These are phyloP conservation scores for Corynascus novoguineensis DNA, from an alignment of 495 filamentous ascomycete species.

Conservation along the genomic window DNA sequence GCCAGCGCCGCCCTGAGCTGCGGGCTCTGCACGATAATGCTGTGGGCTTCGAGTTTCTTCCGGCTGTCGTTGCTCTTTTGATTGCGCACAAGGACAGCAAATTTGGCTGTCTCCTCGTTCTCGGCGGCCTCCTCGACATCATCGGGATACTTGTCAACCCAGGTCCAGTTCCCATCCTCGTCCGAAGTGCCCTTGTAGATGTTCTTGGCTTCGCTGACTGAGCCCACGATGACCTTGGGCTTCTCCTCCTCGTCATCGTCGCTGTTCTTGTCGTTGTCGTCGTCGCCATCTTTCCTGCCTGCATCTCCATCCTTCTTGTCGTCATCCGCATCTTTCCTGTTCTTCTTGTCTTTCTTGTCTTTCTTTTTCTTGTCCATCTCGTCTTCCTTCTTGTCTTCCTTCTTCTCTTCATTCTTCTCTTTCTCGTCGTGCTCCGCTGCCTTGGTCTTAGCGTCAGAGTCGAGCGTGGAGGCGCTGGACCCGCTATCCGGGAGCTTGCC, in stretches of 20 bases:
- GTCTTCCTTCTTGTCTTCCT: slow-evolving; percentile 6
- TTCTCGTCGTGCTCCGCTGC: slow-evolving; percentile 6
- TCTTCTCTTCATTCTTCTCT: slow-evolving; percentile 6
- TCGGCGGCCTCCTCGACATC: slow-evolving; percentile 35
- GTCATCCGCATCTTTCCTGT: slow-evolving; percentile 8
- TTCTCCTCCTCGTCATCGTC: slow-evolving; percentile 16
- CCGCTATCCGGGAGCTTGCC: slow-evolving; percentile 16
- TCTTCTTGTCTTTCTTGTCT: slow-evolving; percentile 3
- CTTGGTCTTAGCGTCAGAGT: not conserved
- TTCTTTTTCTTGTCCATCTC: slow-evolving; percentile 7
- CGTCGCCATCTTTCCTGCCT: slow-evolving; percentile 6
- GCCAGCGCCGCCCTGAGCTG: slow-evolving; percentile 53
- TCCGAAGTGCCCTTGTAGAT: slow-evolving; percentile 34
- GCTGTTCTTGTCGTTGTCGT: slow-evolving; percentile 5
- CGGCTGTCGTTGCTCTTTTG: slow-evolving; percentile 44
- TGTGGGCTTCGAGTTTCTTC: slow-evolving; percentile 56
- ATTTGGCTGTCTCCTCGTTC: slow-evolving; percentile 34
- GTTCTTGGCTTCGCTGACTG: slow-evolving; percentile 33
- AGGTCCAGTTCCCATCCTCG: slow-evolving; percentile 36
- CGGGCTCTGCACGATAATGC: slow-evolving; percentile 61
- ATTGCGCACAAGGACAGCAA: slow-evolving; percentile 32
- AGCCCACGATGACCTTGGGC: slow-evolving; percentile 24
- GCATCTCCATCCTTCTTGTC: slow-evolving; percentile 6
- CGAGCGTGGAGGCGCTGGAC: slow-evolving; percentile 13
- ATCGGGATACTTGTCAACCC: slow-evolving; percentile 36